Percentiles rank a stretch among this genome's conserved stretches.
These are phyloP conservation scores for Ambrosiella cleistominuta DNA, from an alignment of 2,329 filamentous ascomycete genomes.

Conservation along the genomic window DNA sequence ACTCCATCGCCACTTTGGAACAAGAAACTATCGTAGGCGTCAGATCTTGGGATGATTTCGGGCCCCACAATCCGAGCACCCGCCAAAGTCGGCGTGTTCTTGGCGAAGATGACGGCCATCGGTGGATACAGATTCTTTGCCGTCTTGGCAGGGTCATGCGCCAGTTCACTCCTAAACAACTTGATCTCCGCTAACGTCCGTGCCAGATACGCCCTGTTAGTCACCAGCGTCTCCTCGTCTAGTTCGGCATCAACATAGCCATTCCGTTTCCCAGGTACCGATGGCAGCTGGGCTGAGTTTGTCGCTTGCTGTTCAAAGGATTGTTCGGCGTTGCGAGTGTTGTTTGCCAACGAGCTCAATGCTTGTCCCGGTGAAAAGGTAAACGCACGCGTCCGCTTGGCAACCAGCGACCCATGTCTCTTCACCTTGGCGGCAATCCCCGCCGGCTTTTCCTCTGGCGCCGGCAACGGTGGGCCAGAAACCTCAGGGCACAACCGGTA, in stretches of 20 bases:
- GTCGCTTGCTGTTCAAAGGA: neutral
- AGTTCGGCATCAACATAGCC: neutral
- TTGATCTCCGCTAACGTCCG: conserved; percentile 56
- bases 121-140: conserved; percentile 63
- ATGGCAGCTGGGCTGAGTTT: neutral
- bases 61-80: conserved; percentile 56
- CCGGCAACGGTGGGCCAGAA: conserved; percentile 4
- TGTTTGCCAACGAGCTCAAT: neutral
- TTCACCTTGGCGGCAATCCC: conserved; percentile 7
- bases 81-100: conserved; percentile 69
- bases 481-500: conserved; percentile 33
- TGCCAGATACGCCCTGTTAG: conserved; percentile 41
- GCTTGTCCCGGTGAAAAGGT: conserved; percentile 6
- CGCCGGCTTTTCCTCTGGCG: neutral
- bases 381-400: conserved; percentile 6
- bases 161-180: conserved; percentile 59
- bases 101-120: conserved; percentile 67
- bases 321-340: neutral
- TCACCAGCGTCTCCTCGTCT: conserved; percentile 3
- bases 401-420: conserved; percentile 4
- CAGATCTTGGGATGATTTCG: conserved; percentile 56
- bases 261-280: neutral
- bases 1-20: conserved; percentile 85
- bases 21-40: conserved; percentile 71
- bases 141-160: conserved; percentile 41